phyloP scores from a whole-genome alignment of 2,329 filamentous ascomycete species.

The Trichoderma breve region DNA sequence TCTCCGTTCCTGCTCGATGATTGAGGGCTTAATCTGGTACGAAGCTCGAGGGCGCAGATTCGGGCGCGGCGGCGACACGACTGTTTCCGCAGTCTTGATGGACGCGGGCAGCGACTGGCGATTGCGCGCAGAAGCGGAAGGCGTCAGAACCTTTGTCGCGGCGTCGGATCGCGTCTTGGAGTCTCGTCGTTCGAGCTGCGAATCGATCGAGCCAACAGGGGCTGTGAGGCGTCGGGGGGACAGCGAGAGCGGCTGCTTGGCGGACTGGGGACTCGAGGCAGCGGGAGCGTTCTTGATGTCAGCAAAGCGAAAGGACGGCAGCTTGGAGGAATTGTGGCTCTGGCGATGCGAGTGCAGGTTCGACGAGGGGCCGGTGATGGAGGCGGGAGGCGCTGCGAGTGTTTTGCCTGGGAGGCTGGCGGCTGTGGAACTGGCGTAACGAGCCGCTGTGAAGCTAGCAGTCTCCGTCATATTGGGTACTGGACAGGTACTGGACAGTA shows the following conservation, averaged over 20 bases:
- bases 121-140: conserved; percentile 13
- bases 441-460: conserved; percentile 22
- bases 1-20: conserved; percentile 1
- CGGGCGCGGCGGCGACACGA: conserved; percentile 14
- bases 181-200: conserved; percentile 6
- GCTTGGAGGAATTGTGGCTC: conserved; percentile 54
- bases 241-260: conserved; percentile 20
- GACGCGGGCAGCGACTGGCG: conserved; percentile 3
- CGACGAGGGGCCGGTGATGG: conserved; percentile 21
- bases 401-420: conserved; percentile 19
- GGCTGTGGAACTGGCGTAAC: conserved; percentile 20
- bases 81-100: background rate
- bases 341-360: conserved; percentile 48
- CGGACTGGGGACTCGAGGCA: conserved; percentile 27
- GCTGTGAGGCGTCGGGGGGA: conserved; percentile 17
- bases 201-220: conserved; percentile 17
- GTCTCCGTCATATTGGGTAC: conserved; percentile 21
- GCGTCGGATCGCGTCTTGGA: conserved; percentile 5
- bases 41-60: conserved; percentile 21
- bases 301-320: conserved; percentile 54
- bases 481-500: background rate
- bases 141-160: background rate
- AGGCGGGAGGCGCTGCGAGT: conserved; percentile 20
- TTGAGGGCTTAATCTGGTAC: conserved; percentile 20
- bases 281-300: conserved; percentile 40